Evolutionary conservation across 345 rosid species (phyloP), one percentile per base, ranked within the genome.

Genomic region (Eutrema yunnanense): DNA sequence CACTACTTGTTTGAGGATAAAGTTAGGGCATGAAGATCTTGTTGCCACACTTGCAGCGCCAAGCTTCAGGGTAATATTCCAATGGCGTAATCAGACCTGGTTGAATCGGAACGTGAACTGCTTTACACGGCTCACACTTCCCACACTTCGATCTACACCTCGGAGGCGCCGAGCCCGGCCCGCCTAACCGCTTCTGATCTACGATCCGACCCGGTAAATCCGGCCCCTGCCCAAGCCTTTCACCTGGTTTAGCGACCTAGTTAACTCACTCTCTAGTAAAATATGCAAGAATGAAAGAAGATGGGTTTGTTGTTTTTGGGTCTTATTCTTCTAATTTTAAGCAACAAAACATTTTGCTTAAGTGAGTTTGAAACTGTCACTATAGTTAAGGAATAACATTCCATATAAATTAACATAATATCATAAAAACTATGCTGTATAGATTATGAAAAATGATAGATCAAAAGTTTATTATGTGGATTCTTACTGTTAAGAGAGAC

Each of bases 31-130:
- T 82, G 79, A 85, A 94, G 43, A 89, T 73, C 81, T 82, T 84
- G 77, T 87, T 79, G 65, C 92, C 96, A 67, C 97, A 92, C 83
- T 88, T 87, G 86, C 99, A 94, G 9, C 99, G 88, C 97, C 99
- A 92, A 47, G 99, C 96, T 83, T 94, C 97, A 5, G 97, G 96
- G 66, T 89, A 90, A 72, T 94, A 94, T 81, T 92, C 96, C 41
- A 78, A 61, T 44, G 95, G 91, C 60, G 48, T 43, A 55, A 79
- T 77, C 9, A 78, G 34, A 42, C 87, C 92, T 5, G 88, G 89
- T 48, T 85, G 90, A 73, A 95, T 71, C 55, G 90, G 84, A 36
- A 95, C 96, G 65, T 86, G 90, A 79, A 92, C 99, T 62, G 93
- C 78, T 44, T 71, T 37, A 81, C 99, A 95, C 3, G 99, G 97